A percentile compares a stretch with the other conserved stretches of the same genome.
phyloP scores from a whole-genome alignment of 345 rosid species.

The Salix udensis region DNA sequence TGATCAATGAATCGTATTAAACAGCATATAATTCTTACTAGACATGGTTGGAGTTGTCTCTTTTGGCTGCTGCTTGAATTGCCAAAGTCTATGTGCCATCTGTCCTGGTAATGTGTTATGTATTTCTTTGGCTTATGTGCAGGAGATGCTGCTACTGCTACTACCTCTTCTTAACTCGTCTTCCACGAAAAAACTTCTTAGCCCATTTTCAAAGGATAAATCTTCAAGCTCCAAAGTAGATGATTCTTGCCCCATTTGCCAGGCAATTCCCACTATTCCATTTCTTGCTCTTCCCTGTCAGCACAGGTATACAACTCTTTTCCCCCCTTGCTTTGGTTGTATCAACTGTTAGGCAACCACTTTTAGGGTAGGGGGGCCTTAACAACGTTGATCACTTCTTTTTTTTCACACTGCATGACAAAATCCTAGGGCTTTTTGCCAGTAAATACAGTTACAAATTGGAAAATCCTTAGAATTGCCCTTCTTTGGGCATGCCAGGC shows the following conservation, averaged over 20 bases:
- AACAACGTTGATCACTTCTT: neutral
- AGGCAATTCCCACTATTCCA: slow-evolving; percentile 67
- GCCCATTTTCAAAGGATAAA: slow-evolving; percentile 82
- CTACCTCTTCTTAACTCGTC: slow-evolving; percentile 97
- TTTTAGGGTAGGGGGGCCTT: neutral
- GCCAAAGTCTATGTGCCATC: neutral
- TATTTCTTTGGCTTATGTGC: slow-evolving; percentile 23
- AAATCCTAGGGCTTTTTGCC: neutral
- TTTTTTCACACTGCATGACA: neutral
- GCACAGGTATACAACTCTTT: slow-evolving; percentile 58
- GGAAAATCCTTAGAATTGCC: neutral
- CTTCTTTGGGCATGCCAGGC: neutral
- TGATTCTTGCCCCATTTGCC: slow-evolving; percentile 77
- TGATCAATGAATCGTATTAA: neutral
- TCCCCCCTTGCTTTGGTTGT: neutral
- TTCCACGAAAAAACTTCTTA: slow-evolving; percentile 62
- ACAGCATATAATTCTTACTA: neutral
- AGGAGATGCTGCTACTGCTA: slow-evolving; percentile 93
- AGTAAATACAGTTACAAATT: neutral
- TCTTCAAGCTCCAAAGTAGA: slow-evolving; percentile 55
- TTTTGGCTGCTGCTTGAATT: neutral
- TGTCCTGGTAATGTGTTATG: neutral
- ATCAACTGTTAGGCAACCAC: neutral
- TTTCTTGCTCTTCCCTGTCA: slow-evolving; percentile 91
- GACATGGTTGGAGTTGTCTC: neutral